Evolutionary conservation across 140 eudicot genomes (phyloP).

Genomic region (Senecio squalidus): DNA sequence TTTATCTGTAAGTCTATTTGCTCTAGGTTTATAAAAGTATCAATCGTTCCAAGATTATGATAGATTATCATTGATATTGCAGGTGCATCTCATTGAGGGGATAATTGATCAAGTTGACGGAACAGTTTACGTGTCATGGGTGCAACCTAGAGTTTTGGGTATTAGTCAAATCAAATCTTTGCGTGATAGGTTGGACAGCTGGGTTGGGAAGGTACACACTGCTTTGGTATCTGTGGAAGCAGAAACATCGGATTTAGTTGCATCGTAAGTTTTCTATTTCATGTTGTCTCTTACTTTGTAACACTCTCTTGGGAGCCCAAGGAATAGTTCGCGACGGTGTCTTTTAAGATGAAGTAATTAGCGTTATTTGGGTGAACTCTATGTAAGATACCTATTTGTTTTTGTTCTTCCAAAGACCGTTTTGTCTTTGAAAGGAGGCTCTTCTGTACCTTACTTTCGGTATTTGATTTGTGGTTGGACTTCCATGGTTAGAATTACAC

Average conservation of each 20-base stretch:
- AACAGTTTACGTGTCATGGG: conserved; percentile 93
- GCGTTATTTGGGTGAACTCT: conserved; percentile 11
- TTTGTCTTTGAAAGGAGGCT: conserved; percentile 5
- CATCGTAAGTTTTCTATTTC: conserved; percentile 32
- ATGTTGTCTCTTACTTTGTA: conserved; percentile 21
- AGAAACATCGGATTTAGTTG: conserved; percentile 93
- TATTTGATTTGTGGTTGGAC: conserved; percentile 7
- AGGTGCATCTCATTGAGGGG: conserved; percentile 97
- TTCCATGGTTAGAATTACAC: not conserved
- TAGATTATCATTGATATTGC: conserved; percentile 19
- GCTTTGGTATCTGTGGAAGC: conserved; percentile 92
- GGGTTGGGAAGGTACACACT: conserved; percentile 87
- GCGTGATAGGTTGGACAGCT: conserved; percentile 81
- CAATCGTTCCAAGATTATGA: not conserved
- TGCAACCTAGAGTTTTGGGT: conserved; percentile 92
- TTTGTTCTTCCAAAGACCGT: conserved; percentile 7
- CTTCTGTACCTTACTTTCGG: conserved; percentile 5
- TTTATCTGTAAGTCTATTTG: conserved; percentile 65
- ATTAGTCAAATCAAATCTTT: conserved; percentile 74
- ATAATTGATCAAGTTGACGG: conserved; percentile 95
- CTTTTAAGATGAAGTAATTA: conserved; percentile 11
- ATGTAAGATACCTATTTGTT: conserved; percentile 22
- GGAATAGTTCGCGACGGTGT: conserved; percentile 9
- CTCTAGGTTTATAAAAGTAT: not conserved
- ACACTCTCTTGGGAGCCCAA: conserved; percentile 17